Percentiles rank a stretch among this genome's conserved stretches.
These are phyloP conservation scores for Boletus bicolor DNA, from an alignment of 768 basidiomycete genomes.

Conservation along the genomic window DNA sequence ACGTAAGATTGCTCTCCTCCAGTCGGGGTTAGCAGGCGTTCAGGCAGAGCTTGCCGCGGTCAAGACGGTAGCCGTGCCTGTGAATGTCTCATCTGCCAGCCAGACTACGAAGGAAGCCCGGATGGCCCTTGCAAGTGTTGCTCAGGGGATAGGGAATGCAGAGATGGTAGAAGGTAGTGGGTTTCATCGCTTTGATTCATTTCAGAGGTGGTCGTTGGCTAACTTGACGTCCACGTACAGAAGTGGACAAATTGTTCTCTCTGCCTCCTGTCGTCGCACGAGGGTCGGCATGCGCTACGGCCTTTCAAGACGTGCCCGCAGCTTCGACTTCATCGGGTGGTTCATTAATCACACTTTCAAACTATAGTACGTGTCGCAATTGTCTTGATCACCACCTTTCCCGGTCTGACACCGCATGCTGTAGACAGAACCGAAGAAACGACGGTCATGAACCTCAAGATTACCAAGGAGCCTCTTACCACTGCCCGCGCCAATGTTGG, in stretches of 20 bases:
- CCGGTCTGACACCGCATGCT: neutral
- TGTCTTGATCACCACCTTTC: neutral
- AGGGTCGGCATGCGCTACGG: neutral
- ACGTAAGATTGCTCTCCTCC: conserved; percentile 14
- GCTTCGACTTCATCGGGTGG: neutral
- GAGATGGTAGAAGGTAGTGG: conserved; percentile 6
- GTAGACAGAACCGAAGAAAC: conserved; percentile 1
- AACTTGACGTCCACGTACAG: neutral
- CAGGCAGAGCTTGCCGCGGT: conserved; percentile 6
- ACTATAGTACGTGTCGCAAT: conserved; percentile 3
- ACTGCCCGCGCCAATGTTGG: neutral
- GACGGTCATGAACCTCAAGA: neutral
- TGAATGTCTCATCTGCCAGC: neutral
- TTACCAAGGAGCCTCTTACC: neutral
- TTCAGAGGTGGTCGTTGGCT: neutral
- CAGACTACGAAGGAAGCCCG: conserved; percentile 7
- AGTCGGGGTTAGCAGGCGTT: conserved; percentile 13
- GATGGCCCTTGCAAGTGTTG: neutral
- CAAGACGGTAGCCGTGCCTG: conserved; percentile 4
- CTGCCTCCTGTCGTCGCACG: neutral
- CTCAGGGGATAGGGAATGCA: neutral
- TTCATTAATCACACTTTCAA: neutral
- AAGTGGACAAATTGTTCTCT: neutral
- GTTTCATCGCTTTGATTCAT: neutral
- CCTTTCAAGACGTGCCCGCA: neutral